phyloP scores from a whole-genome alignment of 352 stramenopile species.

The Globisporangium iwayamae region DNA sequence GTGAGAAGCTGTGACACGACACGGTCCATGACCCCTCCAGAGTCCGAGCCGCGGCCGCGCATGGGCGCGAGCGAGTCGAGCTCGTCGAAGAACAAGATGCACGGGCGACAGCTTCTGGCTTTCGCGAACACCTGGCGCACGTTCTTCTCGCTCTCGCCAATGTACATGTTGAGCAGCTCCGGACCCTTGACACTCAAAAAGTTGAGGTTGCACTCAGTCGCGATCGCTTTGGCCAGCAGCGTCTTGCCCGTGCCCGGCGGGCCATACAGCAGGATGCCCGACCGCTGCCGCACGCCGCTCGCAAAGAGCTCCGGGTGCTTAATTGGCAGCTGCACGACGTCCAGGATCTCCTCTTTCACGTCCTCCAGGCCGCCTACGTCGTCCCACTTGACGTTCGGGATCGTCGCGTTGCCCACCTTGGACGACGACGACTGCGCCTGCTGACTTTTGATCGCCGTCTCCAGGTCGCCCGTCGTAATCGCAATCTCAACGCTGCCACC shows the following conservation, averaged over 20 bases:
- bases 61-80: constrained; percentile 88
- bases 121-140: constrained; percentile 93
- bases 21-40: constrained; percentile 93
- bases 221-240: constrained; percentile 93
- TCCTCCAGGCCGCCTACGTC: constrained; percentile 98
- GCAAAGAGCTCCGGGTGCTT: constrained; percentile 84
- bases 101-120: constrained; percentile 74
- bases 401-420: constrained; percentile 63
- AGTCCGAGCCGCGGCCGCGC: constrained; percentile 86
- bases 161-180: constrained; percentile 97
- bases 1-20: constrained; percentile 95
- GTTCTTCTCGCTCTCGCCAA: constrained; percentile 97
- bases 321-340: constrained; percentile 82
- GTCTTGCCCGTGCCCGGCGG: constrained; percentile 93
- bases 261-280: constrained; percentile 79
- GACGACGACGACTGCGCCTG: constrained; percentile 62
- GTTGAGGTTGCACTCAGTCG: constrained; percentile 94
- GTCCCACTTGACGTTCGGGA: constrained; percentile 97
- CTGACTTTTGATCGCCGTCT: constrained; percentile 57
- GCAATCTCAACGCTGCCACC: constrained; percentile 20
- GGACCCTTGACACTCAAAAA: constrained; percentile 96
- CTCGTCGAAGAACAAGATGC: constrained; percentile 94
- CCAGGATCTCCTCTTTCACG: constrained; percentile 96
- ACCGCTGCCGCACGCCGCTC: constrained; percentile 70
- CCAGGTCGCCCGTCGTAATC: constrained; percentile 44